A percentile compares a stretch with the other conserved stretches of the same genome.
phyloP scores from a whole-genome alignment of 208 protist genomes.

The Leishmania gerbilli region DNA sequence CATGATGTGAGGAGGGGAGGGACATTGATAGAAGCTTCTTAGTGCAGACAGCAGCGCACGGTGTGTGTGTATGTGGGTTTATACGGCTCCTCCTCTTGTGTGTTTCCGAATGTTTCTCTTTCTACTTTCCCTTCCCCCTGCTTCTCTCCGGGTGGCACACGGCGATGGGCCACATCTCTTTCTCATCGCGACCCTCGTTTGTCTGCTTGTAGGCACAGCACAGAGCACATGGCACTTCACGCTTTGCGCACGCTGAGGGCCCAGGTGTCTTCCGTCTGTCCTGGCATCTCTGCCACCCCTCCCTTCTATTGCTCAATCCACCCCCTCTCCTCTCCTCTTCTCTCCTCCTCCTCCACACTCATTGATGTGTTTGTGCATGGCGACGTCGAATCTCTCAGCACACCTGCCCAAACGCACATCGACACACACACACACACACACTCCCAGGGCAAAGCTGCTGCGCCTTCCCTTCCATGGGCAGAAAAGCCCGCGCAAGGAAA shows the following conservation, averaged over 20 bases:
- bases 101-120: not conserved
- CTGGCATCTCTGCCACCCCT: not conserved
- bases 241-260: not conserved
- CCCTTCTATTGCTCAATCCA: not conserved
- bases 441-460: not conserved
- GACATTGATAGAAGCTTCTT: not conserved
- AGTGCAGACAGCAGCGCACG: not conserved
- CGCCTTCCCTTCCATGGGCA: not conserved
- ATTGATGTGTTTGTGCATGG: slow-evolving; percentile 5
- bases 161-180: not conserved
- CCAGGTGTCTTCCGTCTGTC: not conserved
- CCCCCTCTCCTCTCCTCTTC: not conserved
- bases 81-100: not conserved
- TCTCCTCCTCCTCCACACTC: slow-evolving; percentile 3
- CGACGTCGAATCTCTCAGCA: not conserved
- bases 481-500: not conserved
- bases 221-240: not conserved
- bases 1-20: not conserved
- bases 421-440: not conserved
- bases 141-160: not conserved
- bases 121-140: not conserved
- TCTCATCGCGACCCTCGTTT: not conserved
- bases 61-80: not conserved
- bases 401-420: not conserved
- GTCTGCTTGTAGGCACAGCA: not conserved